Conservation (phyloP, 768 basidiomycete genomes). For the Kwoniella shandongensis region DNA sequence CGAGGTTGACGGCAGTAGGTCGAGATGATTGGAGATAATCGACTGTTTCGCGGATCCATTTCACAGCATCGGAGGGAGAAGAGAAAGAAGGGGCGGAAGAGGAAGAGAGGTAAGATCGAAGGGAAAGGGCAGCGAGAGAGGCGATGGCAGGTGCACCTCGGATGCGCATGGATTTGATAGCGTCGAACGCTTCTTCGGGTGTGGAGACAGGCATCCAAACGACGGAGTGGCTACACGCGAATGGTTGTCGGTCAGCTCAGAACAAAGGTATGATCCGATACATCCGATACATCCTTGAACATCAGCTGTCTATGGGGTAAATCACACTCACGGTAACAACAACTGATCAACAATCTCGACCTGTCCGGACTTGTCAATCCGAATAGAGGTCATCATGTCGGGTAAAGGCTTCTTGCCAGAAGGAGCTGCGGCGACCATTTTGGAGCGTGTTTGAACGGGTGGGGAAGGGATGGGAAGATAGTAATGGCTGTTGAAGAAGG, state of each 20-base stretch:
- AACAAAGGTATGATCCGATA: neutral
- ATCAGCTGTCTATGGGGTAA: no score
- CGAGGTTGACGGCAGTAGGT: slow-evolving; percentile 96
- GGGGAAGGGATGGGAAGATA: no score
- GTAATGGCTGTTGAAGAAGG: no score
- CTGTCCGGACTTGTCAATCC: slow-evolving; percentile 56
- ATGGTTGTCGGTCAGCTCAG: no score
- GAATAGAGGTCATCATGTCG: slow-evolving; percentile 54
- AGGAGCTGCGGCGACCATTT: slow-evolving; percentile 46
- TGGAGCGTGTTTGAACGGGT: neutral
- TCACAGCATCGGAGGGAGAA: slow-evolving; percentile 56
- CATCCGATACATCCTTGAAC: neutral
- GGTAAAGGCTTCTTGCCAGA: slow-evolving; percentile 48
- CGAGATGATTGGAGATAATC: slow-evolving; percentile 78
- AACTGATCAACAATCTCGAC: slow-evolving; percentile 92
- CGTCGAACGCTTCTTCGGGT: slow-evolving; percentile 82
- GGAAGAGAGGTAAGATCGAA: slow-evolving; percentile 66
- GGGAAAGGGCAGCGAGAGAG: slow-evolving; percentile 78
- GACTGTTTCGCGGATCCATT: slow-evolving; percentile 57
- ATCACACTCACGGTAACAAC: slow-evolving; percentile 62
- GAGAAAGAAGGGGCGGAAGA: slow-evolving; percentile 54
- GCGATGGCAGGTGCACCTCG: slow-evolving; percentile 95
- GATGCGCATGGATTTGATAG: slow-evolving; percentile 91
- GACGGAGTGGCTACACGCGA: slow-evolving; percentile 55
- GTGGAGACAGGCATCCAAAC: slow-evolving; percentile 60